Base-by-base conservation (phyloP, 495 filamentous ascomycete species). In the Lasiosphaeria ovina region DNA sequence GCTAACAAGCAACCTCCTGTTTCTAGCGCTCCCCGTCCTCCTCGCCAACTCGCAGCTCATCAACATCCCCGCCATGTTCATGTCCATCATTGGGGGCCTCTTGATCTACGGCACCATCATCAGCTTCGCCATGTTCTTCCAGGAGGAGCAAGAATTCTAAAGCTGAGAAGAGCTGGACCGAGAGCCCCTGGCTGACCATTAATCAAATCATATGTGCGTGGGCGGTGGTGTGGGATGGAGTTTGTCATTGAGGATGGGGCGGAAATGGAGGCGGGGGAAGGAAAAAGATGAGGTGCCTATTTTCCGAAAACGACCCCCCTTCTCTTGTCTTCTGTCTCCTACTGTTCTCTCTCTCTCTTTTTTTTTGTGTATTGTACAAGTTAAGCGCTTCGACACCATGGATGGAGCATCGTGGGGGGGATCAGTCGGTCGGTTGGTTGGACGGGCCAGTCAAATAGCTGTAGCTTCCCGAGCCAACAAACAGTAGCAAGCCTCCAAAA, bases 71-170 rank as follows among this genome's bases (percentile, higher is more conserved):
- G 94, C 94, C 35, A 96, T 96, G 90, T 76, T 89, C 72, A 98
- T 99, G 94, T 93, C 87, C 35, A 89, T 98, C 65, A 74, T 94
- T 54, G 94, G 94, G 24, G 94, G 94, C 48, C 74, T 97, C 45
- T 74, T 99, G 72, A 98, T 98, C 66, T 99, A 99, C 73, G 92
- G 91, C 38, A 99, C 94, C 12, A 97, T 99, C 70, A 94, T 98
- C 72, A 92, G 87, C 73, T 99, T 99, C 76, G 87, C 85, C 44
- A 91, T 95, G 91, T 98, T 98, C 78, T 99, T 99, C 82, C 87
- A 92, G 73, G 92, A 97, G 72, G 90, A 97, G 77, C 85, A 93
- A 63, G 94, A 97, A 65, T 98, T 83, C 54, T 83, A 70, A 60
- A 51, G 3, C 4, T 49, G 16, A n/a, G 40, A 2, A 24, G 24